A percentile compares a stretch with the other conserved stretches of the same genome.
Conservation (phyloP, 2,329 filamentous ascomycete species). For the Aureobasidium subglaciale region DNA sequence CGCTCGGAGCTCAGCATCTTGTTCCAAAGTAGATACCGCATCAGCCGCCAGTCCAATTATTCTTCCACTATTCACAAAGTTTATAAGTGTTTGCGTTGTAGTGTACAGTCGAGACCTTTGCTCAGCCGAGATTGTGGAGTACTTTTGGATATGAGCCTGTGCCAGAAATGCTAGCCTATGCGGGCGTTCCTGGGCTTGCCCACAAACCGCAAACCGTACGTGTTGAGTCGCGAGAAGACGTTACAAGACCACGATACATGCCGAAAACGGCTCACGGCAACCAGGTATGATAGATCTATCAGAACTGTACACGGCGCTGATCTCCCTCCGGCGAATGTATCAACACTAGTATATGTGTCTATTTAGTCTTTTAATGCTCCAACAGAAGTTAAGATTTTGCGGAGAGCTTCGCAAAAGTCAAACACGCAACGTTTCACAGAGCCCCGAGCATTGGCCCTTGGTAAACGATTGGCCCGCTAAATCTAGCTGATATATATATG, state of each 20-base stretch:
- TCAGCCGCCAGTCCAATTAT: not conserved
- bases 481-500: not conserved
- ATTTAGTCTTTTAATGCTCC: conserved; percentile 6
- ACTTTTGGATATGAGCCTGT: not conserved
- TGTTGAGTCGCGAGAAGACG: not conserved
- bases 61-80: not conserved
- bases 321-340: not conserved
- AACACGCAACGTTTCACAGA: not conserved
- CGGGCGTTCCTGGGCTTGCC: conserved; percentile 6
- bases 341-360: not conserved
- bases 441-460: not conserved
- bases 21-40: not conserved
- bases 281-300: not conserved
- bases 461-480: not conserved
- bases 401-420: conserved; percentile 1
- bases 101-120: not conserved
- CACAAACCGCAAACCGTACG: not conserved
- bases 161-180: not conserved
- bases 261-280: conserved; percentile 8
- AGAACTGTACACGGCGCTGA: not conserved
- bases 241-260: not conserved
- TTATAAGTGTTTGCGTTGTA: not conserved
- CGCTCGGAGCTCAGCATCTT: not conserved
- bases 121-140: conserved; percentile 1
- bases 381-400: not conserved